phyloP scores from a whole-genome alignment of 495 filamentous ascomycete genomes.

The Tirmania nivea region DNA sequence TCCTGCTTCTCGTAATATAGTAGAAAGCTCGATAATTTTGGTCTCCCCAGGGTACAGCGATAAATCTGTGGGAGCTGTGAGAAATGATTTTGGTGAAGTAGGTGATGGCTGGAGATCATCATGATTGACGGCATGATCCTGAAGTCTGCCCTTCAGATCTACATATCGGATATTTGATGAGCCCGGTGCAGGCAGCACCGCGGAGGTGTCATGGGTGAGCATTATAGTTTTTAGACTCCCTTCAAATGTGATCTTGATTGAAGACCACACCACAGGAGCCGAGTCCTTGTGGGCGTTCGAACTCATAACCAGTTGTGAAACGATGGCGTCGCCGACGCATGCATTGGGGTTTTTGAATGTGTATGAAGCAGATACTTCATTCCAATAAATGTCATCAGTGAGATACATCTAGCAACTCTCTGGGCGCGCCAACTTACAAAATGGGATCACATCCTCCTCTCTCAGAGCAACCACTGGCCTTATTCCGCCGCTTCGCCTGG shows the following conservation, averaged over 20 bases:
- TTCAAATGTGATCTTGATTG: constrained; percentile 43
- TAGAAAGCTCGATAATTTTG: constrained; percentile 46
- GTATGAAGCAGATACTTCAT: constrained; percentile 42
- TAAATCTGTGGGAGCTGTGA: constrained; percentile 41
- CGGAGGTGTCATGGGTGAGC: constrained; percentile 22
- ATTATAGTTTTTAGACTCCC: constrained; percentile 42
- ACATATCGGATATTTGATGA: not conserved
- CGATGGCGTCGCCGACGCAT: constrained; percentile 59
- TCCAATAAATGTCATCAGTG: not conserved
- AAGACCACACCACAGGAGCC: constrained; percentile 39
- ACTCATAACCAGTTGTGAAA: constrained; percentile 47
- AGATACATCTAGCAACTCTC: not conserved
- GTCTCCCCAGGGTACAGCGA: constrained; percentile 44
- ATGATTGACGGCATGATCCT: constrained; percentile 1
- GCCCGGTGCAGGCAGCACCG: not conserved
- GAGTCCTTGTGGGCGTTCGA: constrained; percentile 45
- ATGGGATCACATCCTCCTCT: constrained; percentile 46
- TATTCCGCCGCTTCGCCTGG: constrained; percentile 26
- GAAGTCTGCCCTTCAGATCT: constrained; percentile 10
- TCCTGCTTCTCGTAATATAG: constrained; percentile 60
- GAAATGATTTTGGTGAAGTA: constrained; percentile 14
- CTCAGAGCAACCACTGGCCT: constrained; percentile 44
- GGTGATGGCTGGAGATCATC: constrained; percentile 18
- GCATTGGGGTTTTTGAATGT: constrained; percentile 53
- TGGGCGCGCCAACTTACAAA: constrained; percentile 28